Evolutionary conservation across 306 rosid species (phyloP).

Genomic region (Cajanus cajan): DNA sequence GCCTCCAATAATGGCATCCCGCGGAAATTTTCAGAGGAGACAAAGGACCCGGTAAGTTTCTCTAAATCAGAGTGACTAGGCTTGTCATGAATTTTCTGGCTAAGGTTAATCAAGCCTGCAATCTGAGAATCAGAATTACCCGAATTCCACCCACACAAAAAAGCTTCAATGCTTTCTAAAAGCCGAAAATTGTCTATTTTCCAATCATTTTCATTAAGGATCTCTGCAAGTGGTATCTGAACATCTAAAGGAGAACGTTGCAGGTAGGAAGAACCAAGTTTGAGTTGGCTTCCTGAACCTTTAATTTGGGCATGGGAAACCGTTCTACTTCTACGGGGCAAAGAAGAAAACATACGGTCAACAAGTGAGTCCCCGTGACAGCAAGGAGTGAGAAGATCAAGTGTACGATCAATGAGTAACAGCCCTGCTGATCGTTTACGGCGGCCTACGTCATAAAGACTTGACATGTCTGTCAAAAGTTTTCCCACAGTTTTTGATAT

Average conservation of each 20-base stretch:
- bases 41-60: conserved; percentile 63
- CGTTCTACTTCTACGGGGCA: conserved; percentile 60
- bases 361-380: conserved; percentile 90
- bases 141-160: conserved; percentile 78
- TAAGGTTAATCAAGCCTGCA: conserved; percentile 51
- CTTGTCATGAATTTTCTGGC: conserved; percentile 51
- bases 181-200: conserved; percentile 49
- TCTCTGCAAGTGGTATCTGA: conserved; percentile 70
- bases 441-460: conserved; percentile 93
- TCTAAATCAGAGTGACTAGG: conserved; percentile 41
- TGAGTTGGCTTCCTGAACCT: conserved; percentile 54
- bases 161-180: conserved; percentile 69
- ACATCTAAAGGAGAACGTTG: conserved; percentile 75
- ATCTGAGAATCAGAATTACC: conserved; percentile 52
- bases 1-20: conserved; percentile 87
- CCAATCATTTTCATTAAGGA: conserved; percentile 59
- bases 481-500: conserved; percentile 81
- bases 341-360: conserved; percentile 77
- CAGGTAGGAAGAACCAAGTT: conserved; percentile 49
- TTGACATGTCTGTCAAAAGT: conserved; percentile 87
- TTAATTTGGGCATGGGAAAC: conserved; percentile 49
- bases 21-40: conserved; percentile 70
- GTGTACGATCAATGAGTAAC: conserved; percentile 83
- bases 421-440: conserved; percentile 83
- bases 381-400: conserved; percentile 95